Evolutionary conservation across 164 flowering plant species (phyloP), one percentile per base, ranked within the genome.

Genomic region (Brasenia schreberi): DNA sequence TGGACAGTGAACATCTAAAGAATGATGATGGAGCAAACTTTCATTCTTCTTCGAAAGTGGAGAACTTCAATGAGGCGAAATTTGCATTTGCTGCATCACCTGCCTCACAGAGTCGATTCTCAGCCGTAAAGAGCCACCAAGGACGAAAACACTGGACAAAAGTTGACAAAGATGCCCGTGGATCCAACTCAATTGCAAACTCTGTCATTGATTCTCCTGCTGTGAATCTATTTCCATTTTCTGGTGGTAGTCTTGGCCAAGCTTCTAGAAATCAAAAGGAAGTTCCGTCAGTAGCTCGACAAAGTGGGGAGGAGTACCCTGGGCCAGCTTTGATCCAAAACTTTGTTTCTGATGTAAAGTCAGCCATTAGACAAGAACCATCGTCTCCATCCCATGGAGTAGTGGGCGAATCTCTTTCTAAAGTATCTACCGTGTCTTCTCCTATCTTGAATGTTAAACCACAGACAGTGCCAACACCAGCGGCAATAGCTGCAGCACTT

Each of bases 21-120:
- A 71, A 73, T 73, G 88, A 79, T 69, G 72, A 68, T 18, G 71
- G 66, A 58, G 61, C 9, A 53, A 74, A 72, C 33, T 78, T 80
- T 66, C 58, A 52, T 76, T 78, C 70, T 68, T 65, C 82, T 72
- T 74, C 80, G 18, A 71, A 33, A 33, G 39, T 33, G 39, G 39
- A 33, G 39, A 33, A 33, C 39, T 33, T 63, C 18, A 66, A 76
- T 63, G 77, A 75, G 39, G 69, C 83, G 19, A 77, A 69, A 61
- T 89, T 90, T 69, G 75, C 80, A 19, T 94, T 94, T 80, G 77
- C 87, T 72, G 84, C 98, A 23, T 75, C 94, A 63, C 71, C 83
- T 64, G 72, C 88, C 66, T 14, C 70, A 71, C 81, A 77, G 69
- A 69, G 69, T 64, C 81, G 78, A 64, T 39, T 67, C 53, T 69